Conservation (phyloP, 257 asterid genomes). For the Solanum bulbocastanum region DNA sequence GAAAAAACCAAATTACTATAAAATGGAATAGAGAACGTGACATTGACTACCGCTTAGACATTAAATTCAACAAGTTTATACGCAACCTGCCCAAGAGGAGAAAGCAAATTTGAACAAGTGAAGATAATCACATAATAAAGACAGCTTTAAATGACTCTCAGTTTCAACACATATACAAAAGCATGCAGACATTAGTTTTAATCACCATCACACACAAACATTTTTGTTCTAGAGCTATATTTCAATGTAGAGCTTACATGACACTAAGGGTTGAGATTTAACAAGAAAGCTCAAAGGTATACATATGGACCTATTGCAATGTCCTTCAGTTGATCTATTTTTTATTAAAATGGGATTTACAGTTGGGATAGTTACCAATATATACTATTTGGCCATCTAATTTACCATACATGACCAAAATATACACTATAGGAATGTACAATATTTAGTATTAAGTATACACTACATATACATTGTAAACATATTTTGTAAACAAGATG, state of each 20-base stretch:
- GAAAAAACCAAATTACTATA: background rate
- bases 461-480: background rate
- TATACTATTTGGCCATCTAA: background rate
- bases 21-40: background rate
- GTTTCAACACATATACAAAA: background rate
- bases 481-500: background rate
- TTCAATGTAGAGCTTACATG: background rate
- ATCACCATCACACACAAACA: background rate
- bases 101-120: background rate
- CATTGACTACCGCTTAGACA: background rate
- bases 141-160: background rate
- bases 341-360: background rate
- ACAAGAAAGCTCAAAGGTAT: background rate
- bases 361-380: background rate
- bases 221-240: background rate
- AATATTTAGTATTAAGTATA: background rate
- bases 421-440: background rate
- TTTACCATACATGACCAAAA: background rate
- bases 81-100: background rate
- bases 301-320: background rate
- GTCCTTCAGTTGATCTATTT: background rate
- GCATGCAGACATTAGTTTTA: background rate
- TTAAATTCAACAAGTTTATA: background rate
- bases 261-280: background rate
- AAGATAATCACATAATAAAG: background rate